A percentile compares a stretch with the other conserved stretches of the same genome.
Evolutionary conservation across 1,139 yeast genomes (phyloP).

Genomic region (Suhomyces ambrosiae): DNA sequence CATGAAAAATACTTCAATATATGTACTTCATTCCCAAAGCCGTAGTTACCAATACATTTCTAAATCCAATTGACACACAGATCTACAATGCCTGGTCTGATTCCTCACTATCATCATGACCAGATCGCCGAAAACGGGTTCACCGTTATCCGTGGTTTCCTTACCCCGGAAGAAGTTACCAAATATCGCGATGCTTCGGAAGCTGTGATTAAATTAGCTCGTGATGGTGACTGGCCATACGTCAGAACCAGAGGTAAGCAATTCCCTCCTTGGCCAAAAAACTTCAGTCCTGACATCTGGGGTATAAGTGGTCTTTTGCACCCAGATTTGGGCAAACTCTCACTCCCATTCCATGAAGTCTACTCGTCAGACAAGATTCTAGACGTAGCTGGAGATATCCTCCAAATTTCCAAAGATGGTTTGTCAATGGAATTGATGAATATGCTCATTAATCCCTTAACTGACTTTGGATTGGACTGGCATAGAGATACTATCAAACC

Average conservation of each 20-base stretch:
- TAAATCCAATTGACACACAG: neutral
- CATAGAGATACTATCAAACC: constrained; percentile 58
- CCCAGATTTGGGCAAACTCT: constrained; percentile 47
- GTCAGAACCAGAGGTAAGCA: constrained; percentile 59
- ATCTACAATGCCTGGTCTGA: constrained; percentile 7
- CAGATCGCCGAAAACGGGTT: constrained; percentile 49
- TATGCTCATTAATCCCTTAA: constrained; percentile 58
- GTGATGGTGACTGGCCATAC: constrained; percentile 54
- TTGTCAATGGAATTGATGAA: constrained; percentile 57
- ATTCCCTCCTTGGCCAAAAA: constrained; percentile 62
- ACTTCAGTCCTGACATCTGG: constrained; percentile 60
- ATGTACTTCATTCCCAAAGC: neutral
- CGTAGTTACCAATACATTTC: too few relatives aligned
- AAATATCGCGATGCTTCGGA: constrained; percentile 43
- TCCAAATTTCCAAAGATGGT: constrained; percentile 40
- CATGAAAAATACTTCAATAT: neutral
- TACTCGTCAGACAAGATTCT: constrained; percentile 48
- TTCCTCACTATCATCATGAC: constrained; percentile 19
- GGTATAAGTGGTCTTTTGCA: constrained; percentile 55
- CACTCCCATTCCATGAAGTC: constrained; percentile 45
- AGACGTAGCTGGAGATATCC: constrained; percentile 46
- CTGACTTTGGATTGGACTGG: constrained; percentile 60
- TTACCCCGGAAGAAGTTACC: constrained; percentile 44
- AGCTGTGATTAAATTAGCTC: constrained; percentile 45
- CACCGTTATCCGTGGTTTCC: constrained; percentile 44